A percentile compares a stretch with the other conserved stretches of the same genome.
phyloP scores from a whole-genome alignment of 306 rosid species.

The Gynostemma pentaphyllum region DNA sequence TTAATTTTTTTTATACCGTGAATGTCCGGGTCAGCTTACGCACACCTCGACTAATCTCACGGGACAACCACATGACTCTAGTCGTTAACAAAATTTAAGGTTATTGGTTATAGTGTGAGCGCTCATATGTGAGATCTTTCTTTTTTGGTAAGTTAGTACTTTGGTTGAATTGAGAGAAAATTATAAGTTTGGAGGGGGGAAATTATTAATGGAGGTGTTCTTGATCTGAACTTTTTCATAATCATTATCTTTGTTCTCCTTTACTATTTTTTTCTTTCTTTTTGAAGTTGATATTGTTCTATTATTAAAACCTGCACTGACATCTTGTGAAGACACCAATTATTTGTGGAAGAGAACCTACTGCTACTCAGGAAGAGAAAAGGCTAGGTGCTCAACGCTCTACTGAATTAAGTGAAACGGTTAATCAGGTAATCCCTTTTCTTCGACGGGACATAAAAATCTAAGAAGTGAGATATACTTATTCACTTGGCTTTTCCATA shows the following conservation, averaged over 20 bases:
- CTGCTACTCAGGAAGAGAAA: slow-evolving; percentile 66
- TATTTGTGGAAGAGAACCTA: slow-evolving; percentile 92
- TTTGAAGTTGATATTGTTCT: neutral
- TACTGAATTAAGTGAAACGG: slow-evolving; percentile 69
- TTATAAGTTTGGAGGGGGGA: too few relatives aligned
- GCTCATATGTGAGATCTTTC: neutral
- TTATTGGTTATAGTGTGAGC: neutral
- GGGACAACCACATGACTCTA: too few relatives aligned
- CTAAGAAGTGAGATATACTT: neutral
- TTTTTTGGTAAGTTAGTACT: neutral
- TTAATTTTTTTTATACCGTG: too few relatives aligned
- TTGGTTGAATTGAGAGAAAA: neutral
- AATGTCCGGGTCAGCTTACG: too few relatives aligned
- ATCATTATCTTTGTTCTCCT: neutral
- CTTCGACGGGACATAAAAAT: neutral
- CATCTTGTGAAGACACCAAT: slow-evolving; percentile 63
- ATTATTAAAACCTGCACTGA: slow-evolving; percentile 1
- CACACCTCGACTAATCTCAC: too few relatives aligned
- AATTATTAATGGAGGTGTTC: neutral
- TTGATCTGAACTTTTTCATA: neutral
- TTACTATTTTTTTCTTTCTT: neutral
- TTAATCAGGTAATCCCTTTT: slow-evolving; percentile 50
- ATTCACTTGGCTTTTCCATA: neutral
- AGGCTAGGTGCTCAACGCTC: slow-evolving; percentile 73
- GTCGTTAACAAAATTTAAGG: neutral